phyloP scores from a whole-genome alignment of 2,329 filamentous ascomycete species.

The Sphaerulina musiva region DNA sequence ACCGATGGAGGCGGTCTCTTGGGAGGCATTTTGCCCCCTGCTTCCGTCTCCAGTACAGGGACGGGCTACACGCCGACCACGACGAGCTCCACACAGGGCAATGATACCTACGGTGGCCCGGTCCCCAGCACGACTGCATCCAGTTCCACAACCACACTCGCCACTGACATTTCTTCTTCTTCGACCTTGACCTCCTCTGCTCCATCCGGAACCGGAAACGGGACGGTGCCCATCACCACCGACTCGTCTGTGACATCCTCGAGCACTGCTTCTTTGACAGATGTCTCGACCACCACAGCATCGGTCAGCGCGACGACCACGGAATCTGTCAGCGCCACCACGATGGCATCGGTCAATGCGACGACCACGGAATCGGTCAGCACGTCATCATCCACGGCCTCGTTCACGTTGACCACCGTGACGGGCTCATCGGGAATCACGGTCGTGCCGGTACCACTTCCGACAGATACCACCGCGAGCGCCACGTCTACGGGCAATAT shows the following conservation, averaged over 20 bases:
- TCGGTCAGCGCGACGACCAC: conserved; percentile 18
- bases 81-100: not conserved
- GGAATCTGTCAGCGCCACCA: conserved; percentile 16
- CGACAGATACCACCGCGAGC: conserved; percentile 16
- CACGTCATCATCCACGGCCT: conserved; percentile 12
- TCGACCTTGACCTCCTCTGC: conserved; percentile 20
- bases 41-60: not conserved
- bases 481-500: conserved; percentile 18
- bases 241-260: conserved; percentile 27
- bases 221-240: conserved; percentile 13
- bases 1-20: not conserved
- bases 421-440: conserved; percentile 18
- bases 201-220: conserved; percentile 16
- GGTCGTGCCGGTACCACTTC: conserved; percentile 23
- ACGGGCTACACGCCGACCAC: not conserved
- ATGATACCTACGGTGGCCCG: not conserved
- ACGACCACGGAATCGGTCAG: conserved; percentile 15
- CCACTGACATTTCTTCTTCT: conserved; percentile 9
- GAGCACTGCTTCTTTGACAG: conserved; percentile 25
- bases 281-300: conserved; percentile 9
- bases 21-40: conserved; percentile 2
- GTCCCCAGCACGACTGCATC: not conserved
- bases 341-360: conserved; percentile 9
- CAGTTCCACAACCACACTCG: conserved; percentile 1
- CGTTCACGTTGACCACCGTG: conserved; percentile 18